Evolutionary conservation across 352 stramenopile genomes (phyloP).

Genomic region (Pythium dissimile): DNA sequence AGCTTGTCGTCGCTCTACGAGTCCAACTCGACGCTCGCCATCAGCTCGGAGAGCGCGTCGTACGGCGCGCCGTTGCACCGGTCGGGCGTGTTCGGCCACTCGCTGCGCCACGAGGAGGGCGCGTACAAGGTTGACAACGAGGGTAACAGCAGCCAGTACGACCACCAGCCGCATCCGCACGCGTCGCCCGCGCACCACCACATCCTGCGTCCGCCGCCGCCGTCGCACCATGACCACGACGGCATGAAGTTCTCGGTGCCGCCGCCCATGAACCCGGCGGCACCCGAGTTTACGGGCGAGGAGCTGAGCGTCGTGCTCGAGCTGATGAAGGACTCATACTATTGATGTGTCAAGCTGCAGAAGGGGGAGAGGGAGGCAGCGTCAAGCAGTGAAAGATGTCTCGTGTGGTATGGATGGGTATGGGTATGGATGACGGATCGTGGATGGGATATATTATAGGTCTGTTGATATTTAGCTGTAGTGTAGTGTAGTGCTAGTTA

Average conservation of each 20-base stretch:
- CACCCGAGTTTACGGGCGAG: conserved; percentile 70
- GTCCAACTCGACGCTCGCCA: conserved; percentile 12
- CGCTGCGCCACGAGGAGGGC: conserved; percentile 16
- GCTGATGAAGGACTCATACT: conserved; percentile 79
- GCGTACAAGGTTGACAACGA: conserved; percentile 27
- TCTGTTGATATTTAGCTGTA: conserved; percentile 17
- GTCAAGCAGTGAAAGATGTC: too few species aligned
- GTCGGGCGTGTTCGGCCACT: conserved; percentile 12
- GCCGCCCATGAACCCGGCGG: conserved; percentile 60
- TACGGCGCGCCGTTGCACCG: conserved; percentile 3
- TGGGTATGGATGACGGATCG: background rate
- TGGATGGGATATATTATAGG: conserved; percentile 12
- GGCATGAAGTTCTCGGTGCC: conserved; percentile 56
- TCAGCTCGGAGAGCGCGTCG: conserved; percentile 23
- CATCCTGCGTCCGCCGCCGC: conserved; percentile 48
- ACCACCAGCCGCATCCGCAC: conserved; percentile 27
- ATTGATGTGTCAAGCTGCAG: conserved; percentile 2
- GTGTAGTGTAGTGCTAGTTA: conserved; percentile 9
- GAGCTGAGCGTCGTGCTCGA: conserved; percentile 76
- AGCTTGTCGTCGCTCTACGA: conserved; percentile 19
- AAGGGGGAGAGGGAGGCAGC: too few species aligned
- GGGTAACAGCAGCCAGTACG: conserved; percentile 19
- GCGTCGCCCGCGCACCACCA: conserved; percentile 29
- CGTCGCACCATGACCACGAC: conserved; percentile 30
- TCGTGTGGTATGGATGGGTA: conserved; percentile 6